phyloP scores from a whole-genome alignment of 352 stramenopile species.

The Phytophthora sp. region DNA sequence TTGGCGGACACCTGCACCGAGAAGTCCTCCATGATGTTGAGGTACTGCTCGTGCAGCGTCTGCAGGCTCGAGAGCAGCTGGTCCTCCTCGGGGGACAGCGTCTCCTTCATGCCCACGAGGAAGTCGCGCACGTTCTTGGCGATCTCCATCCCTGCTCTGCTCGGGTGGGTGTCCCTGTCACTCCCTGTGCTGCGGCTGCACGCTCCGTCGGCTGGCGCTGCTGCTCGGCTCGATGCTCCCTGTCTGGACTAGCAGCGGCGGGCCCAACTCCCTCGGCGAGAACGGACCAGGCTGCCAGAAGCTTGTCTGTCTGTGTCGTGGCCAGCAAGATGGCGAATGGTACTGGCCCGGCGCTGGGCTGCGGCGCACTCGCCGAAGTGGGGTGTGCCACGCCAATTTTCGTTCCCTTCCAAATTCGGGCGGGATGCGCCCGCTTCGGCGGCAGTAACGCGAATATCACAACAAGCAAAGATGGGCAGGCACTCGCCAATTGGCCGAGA shows the following conservation, averaged over 20 bases:
- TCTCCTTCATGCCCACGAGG: constrained; percentile 82
- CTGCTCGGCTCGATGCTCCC: constrained; percentile 16
- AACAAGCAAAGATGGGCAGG: constrained; percentile 35
- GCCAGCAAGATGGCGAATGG: constrained; percentile 56
- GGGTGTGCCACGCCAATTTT: constrained; percentile 36
- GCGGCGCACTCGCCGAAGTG: constrained; percentile 9
- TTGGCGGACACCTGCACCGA: constrained; percentile 53
- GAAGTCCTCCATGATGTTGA: constrained; percentile 78
- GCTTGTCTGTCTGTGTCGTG: constrained; percentile 36
- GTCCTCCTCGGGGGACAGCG: constrained; percentile 73
- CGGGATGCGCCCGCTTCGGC: constrained; percentile 34
- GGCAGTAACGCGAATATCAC: constrained; percentile 30
- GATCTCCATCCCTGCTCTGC: constrained; percentile 68
- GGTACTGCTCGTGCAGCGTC: constrained; percentile 69
- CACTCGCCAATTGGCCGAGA: constrained; percentile 22
- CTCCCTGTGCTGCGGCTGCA: constrained; percentile 19
- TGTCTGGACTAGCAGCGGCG: constrained; percentile 24
- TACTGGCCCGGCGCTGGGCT: constrained; percentile 34
- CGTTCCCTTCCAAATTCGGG: constrained; percentile 40
- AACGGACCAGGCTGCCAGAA: constrained; percentile 15
- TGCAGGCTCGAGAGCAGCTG: constrained; percentile 68
- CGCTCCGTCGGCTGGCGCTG: constrained; percentile 3
- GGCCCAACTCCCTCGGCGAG: constrained; percentile 14
- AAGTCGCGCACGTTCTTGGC: constrained; percentile 82
- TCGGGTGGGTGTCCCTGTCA: constrained; percentile 31